phyloP scores from a whole-genome alignment of 148 eudicot genomes.

The Polygonum aviculare region DNA sequence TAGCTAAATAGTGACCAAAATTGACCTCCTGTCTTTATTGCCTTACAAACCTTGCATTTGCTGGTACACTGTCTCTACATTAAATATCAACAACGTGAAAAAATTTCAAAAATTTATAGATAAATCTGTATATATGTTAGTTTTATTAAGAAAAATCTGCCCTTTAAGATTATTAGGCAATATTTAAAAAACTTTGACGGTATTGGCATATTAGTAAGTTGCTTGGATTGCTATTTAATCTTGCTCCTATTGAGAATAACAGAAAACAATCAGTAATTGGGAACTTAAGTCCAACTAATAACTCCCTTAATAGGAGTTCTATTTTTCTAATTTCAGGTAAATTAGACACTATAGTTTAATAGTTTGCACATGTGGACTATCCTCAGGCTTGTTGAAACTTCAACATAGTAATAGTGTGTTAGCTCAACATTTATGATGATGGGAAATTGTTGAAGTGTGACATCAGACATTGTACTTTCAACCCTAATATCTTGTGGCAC shows the following conservation, averaged over 20 bases:
- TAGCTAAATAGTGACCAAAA: not conserved
- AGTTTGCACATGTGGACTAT: not conserved
- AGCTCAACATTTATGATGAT: not conserved
- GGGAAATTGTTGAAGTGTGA: not conserved
- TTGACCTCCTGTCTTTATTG: not conserved
- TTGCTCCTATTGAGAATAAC: no score
- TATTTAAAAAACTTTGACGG: not conserved
- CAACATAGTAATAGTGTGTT: not conserved
- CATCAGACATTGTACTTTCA: not conserved
- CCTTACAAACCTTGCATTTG: not conserved
- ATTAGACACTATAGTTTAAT: not conserved
- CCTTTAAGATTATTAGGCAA: not conserved
- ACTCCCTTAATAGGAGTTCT: no score
- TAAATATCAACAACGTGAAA: not conserved
- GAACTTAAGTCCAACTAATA: no score
- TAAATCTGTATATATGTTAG: no score
- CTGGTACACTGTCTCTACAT: not conserved
- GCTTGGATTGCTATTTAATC: not conserved
- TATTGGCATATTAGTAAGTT: not conserved
- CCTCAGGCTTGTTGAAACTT: not conserved
- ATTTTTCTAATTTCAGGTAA: no score
- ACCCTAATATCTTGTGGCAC: not conserved
- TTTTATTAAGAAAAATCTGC: no score
- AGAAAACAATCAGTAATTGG: no score
- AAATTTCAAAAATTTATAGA: not conserved